phyloP scores from a whole-genome alignment of 805 yeast genomes.

The Schizosaccharomyces octosporus region DNA sequence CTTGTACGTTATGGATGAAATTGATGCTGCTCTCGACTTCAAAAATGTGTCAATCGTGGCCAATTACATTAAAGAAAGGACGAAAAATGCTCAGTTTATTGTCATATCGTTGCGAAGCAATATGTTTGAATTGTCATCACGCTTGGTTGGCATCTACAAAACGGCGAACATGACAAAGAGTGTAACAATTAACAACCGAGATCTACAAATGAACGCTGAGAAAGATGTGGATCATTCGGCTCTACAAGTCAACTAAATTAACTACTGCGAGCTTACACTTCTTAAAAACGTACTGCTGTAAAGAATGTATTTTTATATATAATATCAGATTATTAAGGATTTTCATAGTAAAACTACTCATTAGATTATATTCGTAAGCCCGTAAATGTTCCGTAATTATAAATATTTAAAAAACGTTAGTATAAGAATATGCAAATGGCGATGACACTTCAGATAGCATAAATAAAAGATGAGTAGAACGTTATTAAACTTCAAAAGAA shows the following conservation, averaged over 20 bases:
- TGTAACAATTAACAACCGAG: neutral
- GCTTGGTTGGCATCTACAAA: conserved; percentile 85
- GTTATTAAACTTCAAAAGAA: neutral
- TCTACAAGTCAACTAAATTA: too few species aligned
- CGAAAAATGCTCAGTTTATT: conserved; percentile 86
- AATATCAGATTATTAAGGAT: too few species aligned
- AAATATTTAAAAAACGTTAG: neutral
- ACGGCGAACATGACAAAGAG: conserved; percentile 41
- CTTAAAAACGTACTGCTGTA: too few species aligned
- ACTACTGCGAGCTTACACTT: too few species aligned
- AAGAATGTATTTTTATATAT: too few species aligned
- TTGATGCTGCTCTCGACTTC: conserved; percentile 94
- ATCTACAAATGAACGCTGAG: neutral
- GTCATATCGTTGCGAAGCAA: conserved; percentile 88
- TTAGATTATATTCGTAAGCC: too few species aligned
- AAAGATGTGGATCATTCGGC: too few species aligned
- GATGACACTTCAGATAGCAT: neutral
- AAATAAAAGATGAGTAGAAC: neutral
- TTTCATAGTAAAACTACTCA: too few species aligned
- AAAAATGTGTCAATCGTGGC: conserved; percentile 94
- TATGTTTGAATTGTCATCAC: conserved; percentile 91
- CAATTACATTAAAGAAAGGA: conserved; percentile 81
- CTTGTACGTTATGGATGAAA: conserved; percentile 93
- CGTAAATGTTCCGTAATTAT: too few species aligned
- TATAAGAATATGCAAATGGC: neutral